A percentile compares a stretch with the other conserved stretches of the same genome.
Evolutionary conservation across 108 stramenopile species (phyloP).

Genomic region (Fragilariopsis cylindrus): DNA sequence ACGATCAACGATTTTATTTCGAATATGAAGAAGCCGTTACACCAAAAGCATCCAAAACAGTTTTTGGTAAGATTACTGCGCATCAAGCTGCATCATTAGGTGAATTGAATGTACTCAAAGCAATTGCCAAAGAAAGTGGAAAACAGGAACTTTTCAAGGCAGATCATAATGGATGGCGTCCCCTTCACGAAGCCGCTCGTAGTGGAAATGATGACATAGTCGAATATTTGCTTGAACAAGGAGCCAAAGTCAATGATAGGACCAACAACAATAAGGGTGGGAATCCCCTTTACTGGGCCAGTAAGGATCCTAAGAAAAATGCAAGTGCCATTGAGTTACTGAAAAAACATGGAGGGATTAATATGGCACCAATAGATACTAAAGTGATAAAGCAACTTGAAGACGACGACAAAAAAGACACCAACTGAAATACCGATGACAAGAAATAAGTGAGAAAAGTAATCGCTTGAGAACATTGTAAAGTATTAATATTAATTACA

Average conservation of each 20-base stretch:
- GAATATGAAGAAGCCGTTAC: slow-evolving; percentile 14
- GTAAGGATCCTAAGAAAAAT: slow-evolving; percentile 37
- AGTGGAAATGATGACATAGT: slow-evolving; percentile 62
- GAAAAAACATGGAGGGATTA: slow-evolving; percentile 36
- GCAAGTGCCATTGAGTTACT: slow-evolving; percentile 39
- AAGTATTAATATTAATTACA: too few species aligned
- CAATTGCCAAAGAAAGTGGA: slow-evolving; percentile 40
- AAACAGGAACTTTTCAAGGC: slow-evolving; percentile 43
- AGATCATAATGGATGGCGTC: slow-evolving; percentile 82
- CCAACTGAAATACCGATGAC: background rate
- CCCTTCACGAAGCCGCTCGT: slow-evolving; percentile 84
- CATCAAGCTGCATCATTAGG: slow-evolving; percentile 63
- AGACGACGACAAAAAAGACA: background rate
- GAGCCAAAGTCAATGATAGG: slow-evolving; percentile 55
- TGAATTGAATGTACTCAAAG: slow-evolving; percentile 45
- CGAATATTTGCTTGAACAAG: slow-evolving; percentile 48
- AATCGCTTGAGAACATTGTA: background rate
- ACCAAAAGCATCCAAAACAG: slow-evolving; percentile 21
- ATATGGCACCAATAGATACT: background rate
- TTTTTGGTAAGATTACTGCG: slow-evolving; percentile 29
- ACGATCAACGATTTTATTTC: slow-evolving; percentile 7
- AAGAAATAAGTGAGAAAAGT: background rate
- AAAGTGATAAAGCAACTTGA: background rate
- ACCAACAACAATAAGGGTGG: slow-evolving; percentile 66
- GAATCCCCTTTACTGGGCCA: slow-evolving; percentile 69